phyloP scores from a whole-genome alignment of 2,329 filamentous ascomycete species.

The Metarhizium sp. region DNA sequence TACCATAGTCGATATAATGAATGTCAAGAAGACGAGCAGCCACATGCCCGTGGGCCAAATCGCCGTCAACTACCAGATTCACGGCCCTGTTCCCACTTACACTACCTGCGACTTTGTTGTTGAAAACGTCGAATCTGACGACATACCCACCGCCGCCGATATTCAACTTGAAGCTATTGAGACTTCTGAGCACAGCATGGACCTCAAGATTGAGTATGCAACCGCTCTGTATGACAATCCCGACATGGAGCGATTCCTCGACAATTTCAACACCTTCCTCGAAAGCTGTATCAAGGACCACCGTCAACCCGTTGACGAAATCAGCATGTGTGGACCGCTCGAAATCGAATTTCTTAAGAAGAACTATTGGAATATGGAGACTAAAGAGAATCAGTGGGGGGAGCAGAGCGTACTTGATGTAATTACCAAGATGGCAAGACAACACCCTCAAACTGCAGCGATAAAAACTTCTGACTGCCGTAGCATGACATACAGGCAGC shows the following conservation, averaged over 20 bases:
- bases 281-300: slow-evolving; percentile 16
- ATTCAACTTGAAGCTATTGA: slow-evolving; percentile 16
- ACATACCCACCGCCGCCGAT: slow-evolving; percentile 16
- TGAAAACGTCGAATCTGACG: slow-evolving; percentile 11
- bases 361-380: slow-evolving; percentile 7
- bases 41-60: slow-evolving; percentile 16
- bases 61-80: slow-evolving; percentile 17
- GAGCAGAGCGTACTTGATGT: slow-evolving; percentile 12
- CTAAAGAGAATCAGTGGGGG: slow-evolving; percentile 13
- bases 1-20: slow-evolving; percentile 14
- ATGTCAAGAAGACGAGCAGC: slow-evolving; percentile 13
- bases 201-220: slow-evolving; percentile 15
- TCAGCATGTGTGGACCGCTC: slow-evolving; percentile 13
- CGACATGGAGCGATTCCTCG: slow-evolving; percentile 17
- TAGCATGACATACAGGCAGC: slow-evolving; percentile 14
- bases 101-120: slow-evolving; percentile 15
- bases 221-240: slow-evolving; percentile 12
- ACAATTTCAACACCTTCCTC: slow-evolving; percentile 17
- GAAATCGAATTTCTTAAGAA: slow-evolving; percentile 12
- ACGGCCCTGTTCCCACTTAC: slow-evolving; percentile 13
- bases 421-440: slow-evolving; percentile 10
- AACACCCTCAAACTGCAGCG: slow-evolving; percentile 13
- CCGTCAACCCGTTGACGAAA: slow-evolving; percentile 15
- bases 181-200: slow-evolving; percentile 12
- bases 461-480: slow-evolving; percentile 16